Base-by-base conservation (phyloP, 805 yeast species). In the Metschnikowia borealis region DNA sequence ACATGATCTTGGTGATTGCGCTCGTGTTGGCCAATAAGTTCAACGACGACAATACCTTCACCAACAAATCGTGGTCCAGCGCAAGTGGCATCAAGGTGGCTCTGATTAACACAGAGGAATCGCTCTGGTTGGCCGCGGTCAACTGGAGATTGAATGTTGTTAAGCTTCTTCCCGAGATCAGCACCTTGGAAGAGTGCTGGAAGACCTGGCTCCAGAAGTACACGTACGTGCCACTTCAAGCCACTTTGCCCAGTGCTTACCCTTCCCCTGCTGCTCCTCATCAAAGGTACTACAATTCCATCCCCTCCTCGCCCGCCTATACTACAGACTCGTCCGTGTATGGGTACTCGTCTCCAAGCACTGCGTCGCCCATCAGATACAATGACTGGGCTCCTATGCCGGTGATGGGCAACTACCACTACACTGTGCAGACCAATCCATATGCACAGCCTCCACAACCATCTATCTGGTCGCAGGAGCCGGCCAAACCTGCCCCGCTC, bases 1-100 rank as follows among this genome's bases (percentile, higher is more conserved):
- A 78, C 71, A 76, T 71, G 63, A 78, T 73, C 64, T 66, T 89
- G 38, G 82, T 85, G 39, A 75, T 86, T 18, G 78, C 95, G 2
- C 75, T 92, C 40, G 81, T 92, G 35, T 73, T 92, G 54, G 96
- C 97, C 43, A 92, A 92, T 73, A 92, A 92, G 71, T 89, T 89
- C 67, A 89, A 91, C 65, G 98, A 92, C 69, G 99, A 92, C 71
- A 90, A 92, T 70, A 92, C 97, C 29, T 92, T 92, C 65, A 89
- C 96, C 53, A 92, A 92, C 71, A 84, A 83, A 62, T 89, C 97
- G 6, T 92, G 99, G 99, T 81, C 89, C 38, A 90, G 89, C 54
- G 98, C 97, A n/a, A 87, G 97, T 5, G 95, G 95, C 17, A 77
- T 92, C 54, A 68, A 80, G 6, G 74, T 88, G 44, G 62, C 62